Conservation (phyloP, 345 rosid genomes). For the Melaleuca quinquenervia region DNA sequence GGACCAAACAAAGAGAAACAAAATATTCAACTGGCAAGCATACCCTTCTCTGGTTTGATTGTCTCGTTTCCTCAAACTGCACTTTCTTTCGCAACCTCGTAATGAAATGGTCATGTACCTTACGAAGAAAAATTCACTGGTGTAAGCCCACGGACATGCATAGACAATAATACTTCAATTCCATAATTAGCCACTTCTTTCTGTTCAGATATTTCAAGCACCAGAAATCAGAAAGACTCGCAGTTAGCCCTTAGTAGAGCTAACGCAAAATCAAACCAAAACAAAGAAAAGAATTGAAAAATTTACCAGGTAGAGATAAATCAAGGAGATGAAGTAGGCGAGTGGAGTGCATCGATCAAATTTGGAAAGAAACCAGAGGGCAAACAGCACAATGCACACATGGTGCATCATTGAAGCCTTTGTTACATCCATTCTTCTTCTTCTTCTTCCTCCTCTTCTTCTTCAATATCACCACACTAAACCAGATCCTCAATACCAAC, state of each 20-base stretch:
- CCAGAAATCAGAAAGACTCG: not conserved
- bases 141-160: not conserved
- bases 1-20: not conserved
- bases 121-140: not conserved
- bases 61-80: constrained; percentile 55
- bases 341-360: constrained; percentile 40
- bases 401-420: constrained; percentile 72
- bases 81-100: constrained; percentile 46
- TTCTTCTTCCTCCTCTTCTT: not conserved
- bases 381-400: constrained; percentile 48
- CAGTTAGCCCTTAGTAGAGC: not conserved
- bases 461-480: not conserved
- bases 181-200: not conserved
- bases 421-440: constrained; percentile 17
- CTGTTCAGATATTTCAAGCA: not conserved
- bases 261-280: not conserved
- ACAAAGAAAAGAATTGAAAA: not conserved
- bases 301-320: constrained; percentile 70
- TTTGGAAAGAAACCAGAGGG: constrained; percentile 61
- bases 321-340: constrained; percentile 48
- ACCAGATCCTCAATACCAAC: not conserved
- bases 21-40: not conserved
- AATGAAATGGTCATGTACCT: constrained; percentile 69
- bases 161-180: not conserved
- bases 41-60: constrained; percentile 71